Conservation (phyloP, 768 basidiomycete species). For the Lentinula raphanica region DNA sequence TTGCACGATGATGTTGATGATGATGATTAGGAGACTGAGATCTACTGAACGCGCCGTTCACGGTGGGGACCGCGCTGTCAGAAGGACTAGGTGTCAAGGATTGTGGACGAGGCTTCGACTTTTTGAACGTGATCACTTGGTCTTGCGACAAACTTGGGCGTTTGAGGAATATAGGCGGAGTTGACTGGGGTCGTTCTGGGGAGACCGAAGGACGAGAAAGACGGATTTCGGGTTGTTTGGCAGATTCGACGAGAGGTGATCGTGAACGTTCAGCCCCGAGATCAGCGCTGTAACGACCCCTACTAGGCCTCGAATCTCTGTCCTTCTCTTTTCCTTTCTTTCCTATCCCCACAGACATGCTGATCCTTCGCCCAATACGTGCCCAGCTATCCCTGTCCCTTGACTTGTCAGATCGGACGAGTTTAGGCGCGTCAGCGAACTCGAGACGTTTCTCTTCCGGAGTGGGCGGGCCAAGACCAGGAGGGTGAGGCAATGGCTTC, state of each 20-base stretch:
- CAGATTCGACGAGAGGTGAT: not conserved
- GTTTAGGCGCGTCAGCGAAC: constrained; percentile 27
- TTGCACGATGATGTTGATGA: constrained; percentile 30
- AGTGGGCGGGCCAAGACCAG: constrained; percentile 7
- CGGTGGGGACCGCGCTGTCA: constrained; percentile 8
- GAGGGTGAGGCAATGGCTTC: not conserved
- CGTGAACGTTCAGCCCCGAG: not conserved
- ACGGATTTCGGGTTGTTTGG: constrained; percentile 1
- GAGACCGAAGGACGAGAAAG: constrained; percentile 5
- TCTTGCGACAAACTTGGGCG: not conserved
- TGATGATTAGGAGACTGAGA: constrained; percentile 20
- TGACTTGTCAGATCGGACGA: constrained; percentile 24
- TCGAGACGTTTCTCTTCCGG: constrained; percentile 33
- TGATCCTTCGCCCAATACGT: constrained; percentile 61
- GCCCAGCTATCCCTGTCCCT: constrained; percentile 52
- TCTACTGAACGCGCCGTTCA: constrained; percentile 13
- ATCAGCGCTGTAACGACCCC: constrained; percentile 6
- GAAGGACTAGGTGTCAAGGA: constrained; percentile 1
- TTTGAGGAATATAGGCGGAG: constrained; percentile 8
- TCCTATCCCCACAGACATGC: constrained; percentile 47
- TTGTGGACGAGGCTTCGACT: not conserved
- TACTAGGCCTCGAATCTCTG: constrained; percentile 13
- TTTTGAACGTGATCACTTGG: not conserved
- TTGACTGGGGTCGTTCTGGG: constrained; percentile 11
- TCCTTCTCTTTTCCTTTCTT: constrained; percentile 29